Base-by-base conservation (phyloP, 495 filamentous ascomycete species). In the Hypoxylon subgilvum region DNA sequence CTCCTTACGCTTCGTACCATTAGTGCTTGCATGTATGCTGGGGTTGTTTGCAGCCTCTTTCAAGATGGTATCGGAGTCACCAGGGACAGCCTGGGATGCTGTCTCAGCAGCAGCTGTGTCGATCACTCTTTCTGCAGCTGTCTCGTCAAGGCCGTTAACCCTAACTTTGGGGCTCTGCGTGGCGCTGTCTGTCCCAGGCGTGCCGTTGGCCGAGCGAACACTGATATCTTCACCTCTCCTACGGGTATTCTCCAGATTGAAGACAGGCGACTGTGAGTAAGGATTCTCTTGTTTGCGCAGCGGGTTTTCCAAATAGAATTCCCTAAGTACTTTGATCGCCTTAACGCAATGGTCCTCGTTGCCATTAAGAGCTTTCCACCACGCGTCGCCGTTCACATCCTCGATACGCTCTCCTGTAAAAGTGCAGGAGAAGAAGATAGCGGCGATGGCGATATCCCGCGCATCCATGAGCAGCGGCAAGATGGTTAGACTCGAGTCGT, bases 391-490 rank as follows among this genome's bases (percentile, higher is more conserved):
- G 32, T 82, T 68, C 51, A 90, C 81, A 66, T 96, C 92, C 23
- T 85, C 82, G 51, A 97, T 88, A 7, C 77, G 79, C 5, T 90
- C 80, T 16, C 82, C 76, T 34, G 81, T 87, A 40, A 90, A 84
- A 19, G 83, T 82, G 13, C 88, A 85, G 13, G 89, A 89, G 44
- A 89, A 92, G 71, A 95, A 97, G 31, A 98, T 82, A 9, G 92
- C 86, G 10, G 88, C 87, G 31, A 92, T 87, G 30, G 92, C 90
- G 46, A 98, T 89, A 13, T 88, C 88, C 30, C 86, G 84, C 19
- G 89, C 80, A 1, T 84, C 80, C 69, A 90, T 89, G 19, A 92
- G 76, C n/a, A 99, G 80, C 47, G 91, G 95, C 16, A 97, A 76
- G 41, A 86, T 83, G 14, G 92, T 96, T 45, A 93, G 82, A 52